phyloP scores from a whole-genome alignment of 1,284 basidiomycete genomes.

The Ceratobasidium sp. region DNA sequence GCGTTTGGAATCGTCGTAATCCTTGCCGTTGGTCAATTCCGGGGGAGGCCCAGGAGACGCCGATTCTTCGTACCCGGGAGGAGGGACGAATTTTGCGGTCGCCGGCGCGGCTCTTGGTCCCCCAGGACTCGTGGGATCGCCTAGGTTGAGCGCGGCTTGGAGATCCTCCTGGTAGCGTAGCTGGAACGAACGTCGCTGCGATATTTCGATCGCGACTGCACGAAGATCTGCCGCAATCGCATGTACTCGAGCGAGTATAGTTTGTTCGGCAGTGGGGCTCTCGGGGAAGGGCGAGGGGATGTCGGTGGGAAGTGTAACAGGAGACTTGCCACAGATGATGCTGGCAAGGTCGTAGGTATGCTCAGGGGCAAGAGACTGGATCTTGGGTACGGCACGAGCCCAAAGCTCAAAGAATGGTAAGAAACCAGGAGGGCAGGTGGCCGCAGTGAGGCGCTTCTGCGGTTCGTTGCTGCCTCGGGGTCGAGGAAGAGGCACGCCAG shows the following conservation, averaged over 20 bases:
- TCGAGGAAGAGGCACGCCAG: conserved; percentile 64
- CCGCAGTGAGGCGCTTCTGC: conserved; percentile 57
- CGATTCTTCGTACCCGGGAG: conserved; percentile 65
- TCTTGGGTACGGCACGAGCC: conserved; percentile 66
- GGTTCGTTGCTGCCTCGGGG: conserved; percentile 46
- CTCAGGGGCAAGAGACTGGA: conserved; percentile 67
- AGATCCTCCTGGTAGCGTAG: conserved; percentile 73
- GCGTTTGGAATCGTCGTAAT: background rate
- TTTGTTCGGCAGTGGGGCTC: conserved; percentile 47
- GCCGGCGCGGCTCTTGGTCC: conserved; percentile 48
- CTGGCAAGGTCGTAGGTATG: conserved; percentile 80
- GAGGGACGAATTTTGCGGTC: conserved; percentile 72
- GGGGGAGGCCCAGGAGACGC: conserved; percentile 41
- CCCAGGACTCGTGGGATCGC: conserved; percentile 46
- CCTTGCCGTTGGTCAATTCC: conserved; percentile 30
- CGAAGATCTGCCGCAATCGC: conserved; percentile 76
- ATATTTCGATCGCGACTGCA: conserved; percentile 79
- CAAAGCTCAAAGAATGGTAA: conserved; percentile 72
- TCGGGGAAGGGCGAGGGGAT: conserved; percentile 46
- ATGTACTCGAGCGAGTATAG: conserved; percentile 49
- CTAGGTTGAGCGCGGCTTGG: conserved; percentile 75
- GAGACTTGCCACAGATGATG: conserved; percentile 68
- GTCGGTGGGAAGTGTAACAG: conserved; percentile 45
- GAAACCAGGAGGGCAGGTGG: conserved; percentile 68
- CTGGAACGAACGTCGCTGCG: conserved; percentile 80